Evolutionary conservation across 495 filamentous ascomycete genomes (phyloP).

Genomic region (Sordaria brevicollis): DNA sequence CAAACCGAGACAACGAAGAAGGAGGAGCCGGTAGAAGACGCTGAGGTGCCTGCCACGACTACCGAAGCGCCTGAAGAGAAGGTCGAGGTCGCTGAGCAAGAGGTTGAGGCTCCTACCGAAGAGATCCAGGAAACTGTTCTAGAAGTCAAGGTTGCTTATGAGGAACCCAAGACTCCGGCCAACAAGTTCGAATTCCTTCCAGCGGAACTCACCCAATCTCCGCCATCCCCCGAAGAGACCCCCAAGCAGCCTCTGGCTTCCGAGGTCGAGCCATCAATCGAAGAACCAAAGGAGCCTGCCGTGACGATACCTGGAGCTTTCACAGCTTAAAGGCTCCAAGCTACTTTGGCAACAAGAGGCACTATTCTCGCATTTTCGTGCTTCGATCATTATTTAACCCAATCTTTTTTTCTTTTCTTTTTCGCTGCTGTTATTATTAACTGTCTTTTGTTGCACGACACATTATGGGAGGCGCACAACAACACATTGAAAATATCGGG

Average conservation of each 20-base stretch:
- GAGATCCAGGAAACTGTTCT: neutral
- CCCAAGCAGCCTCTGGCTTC: neutral
- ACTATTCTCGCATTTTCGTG: neutral
- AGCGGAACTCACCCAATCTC: neutral
- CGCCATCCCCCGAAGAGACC: neutral
- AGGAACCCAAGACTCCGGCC: neutral
- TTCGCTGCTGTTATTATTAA: neutral
- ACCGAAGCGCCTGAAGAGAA: neutral
- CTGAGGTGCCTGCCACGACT: neutral
- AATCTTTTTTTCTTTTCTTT: neutral
- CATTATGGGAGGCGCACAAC: neutral
- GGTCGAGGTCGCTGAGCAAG: neutral
- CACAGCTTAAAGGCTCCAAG: neutral
- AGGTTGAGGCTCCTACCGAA: neutral
- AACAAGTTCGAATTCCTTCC: neutral
- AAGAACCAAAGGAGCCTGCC: constrained; percentile 1
- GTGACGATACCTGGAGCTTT: constrained; percentile 7
- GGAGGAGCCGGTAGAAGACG: neutral
- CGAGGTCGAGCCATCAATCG: neutral
- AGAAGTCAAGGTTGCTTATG: neutral
- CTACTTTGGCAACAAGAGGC: neutral
- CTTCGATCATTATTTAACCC: neutral
- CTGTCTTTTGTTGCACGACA: neutral
- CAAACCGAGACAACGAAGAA: neutral
- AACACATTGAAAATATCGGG: neutral